Evolutionary conservation across 805 yeast species (phyloP).

Genomic region (Pichia exigua): DNA sequence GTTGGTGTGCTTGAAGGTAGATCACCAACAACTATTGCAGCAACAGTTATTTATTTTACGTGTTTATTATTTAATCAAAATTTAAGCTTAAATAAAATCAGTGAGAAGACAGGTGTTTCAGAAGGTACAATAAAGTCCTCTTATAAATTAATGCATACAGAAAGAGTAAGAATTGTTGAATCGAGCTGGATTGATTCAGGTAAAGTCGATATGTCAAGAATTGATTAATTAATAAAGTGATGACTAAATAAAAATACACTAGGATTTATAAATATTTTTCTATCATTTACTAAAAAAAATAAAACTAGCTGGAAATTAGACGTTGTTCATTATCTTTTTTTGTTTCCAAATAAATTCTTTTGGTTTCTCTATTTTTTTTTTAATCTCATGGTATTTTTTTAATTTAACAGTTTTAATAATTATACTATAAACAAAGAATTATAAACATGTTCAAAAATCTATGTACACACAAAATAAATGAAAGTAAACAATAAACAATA

Average conservation of each 20-base stretch:
- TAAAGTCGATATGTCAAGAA: slow-evolving; percentile 37
- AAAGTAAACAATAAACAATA: background rate
- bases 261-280: background rate
- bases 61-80: slow-evolving; percentile 79
- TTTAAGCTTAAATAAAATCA: slow-evolving; percentile 69
- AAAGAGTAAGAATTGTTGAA: slow-evolving; percentile 63
- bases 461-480: slow-evolving; percentile 1
- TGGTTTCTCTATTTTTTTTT: no score
- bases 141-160: slow-evolving; percentile 73
- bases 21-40: slow-evolving; percentile 95
- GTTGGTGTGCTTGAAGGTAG: slow-evolving; percentile 93
- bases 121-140: slow-evolving; percentile 96
- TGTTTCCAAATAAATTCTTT: no score
- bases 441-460: background rate
- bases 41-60: slow-evolving; percentile 93
- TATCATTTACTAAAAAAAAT: background rate
- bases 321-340: background rate
- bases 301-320: background rate
- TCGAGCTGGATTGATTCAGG: slow-evolving; percentile 69
- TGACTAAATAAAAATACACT: background rate
- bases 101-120: slow-evolving; percentile 90
- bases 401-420: background rate
- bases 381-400: background rate
- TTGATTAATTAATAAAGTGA: background rate
- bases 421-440: slow-evolving; percentile 1